Base-by-base conservation (phyloP, 2,329 filamentous ascomycete species). In the Phoma sp. region DNA sequence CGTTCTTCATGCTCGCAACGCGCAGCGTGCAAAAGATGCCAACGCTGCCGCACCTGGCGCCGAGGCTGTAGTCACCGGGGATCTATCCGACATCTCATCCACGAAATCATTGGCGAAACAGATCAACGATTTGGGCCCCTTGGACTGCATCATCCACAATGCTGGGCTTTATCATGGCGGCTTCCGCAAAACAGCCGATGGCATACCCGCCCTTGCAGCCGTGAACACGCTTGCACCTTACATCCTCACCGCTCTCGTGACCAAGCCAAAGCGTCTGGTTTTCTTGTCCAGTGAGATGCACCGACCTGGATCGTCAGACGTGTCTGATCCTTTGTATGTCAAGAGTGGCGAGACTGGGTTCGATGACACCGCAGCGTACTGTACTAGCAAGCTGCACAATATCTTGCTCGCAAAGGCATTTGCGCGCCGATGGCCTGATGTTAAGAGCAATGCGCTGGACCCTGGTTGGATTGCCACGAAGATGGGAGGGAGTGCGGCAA, bases 191-290 rank as follows among this genome's bases (percentile, higher is more conserved):
- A 82, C 79, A 0, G 66, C 62, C 4, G 79, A 83, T 33, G 77
- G 77, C 9, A 74, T 84, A 18, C 79, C 82, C 0, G 74, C 76
- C 1, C 74, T 84, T 1, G 82, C 84, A 40, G 77, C 81, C 0
- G 82, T 85, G 38, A 87, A 87, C 60, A 83, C 78, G 0, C 61
- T 87, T 0, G 83, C 84, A 14, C 84, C 84, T 0, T 87, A 85
- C 59, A 74, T 86, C 5, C 72, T 87, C 2, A 81, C 83, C 0
- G 79, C 76, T 21, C 65, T 83, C 9, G 79, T 86, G 68, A 65
- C 76, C 2, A 76, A 74, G 15, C 83, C 80, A 1, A 79, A 77
- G 52, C 71, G 83, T 7, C 67, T 86, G 10, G 69, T 86, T 0
- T 86, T 80, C 56, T 70, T 86, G 42, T 82, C 78, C 17, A 83